These are phyloP conservation scores for Lepiota brunneoincarnata DNA, from an alignment of 768 basidiomycete genomes.

Conservation along the genomic window DNA sequence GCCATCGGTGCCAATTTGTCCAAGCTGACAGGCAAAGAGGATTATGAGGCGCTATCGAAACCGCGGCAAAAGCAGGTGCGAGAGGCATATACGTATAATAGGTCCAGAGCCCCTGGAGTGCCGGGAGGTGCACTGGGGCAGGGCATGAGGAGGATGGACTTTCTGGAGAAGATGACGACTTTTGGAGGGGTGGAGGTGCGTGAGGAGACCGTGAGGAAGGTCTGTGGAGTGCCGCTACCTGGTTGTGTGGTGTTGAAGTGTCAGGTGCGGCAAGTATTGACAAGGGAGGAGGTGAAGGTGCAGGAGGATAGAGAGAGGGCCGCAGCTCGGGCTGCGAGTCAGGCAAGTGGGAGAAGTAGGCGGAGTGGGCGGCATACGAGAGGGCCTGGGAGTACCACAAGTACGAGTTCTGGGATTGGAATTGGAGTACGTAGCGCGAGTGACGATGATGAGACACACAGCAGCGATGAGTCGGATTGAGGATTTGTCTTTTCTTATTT, in stretches of 20 bases:
- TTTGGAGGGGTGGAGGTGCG: constrained; percentile 61
- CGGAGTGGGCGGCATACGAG: constrained; percentile 18
- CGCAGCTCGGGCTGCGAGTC: constrained; percentile 12
- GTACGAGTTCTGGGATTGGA: constrained; percentile 2
- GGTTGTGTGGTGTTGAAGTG: constrained; percentile 60
- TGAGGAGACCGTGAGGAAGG: constrained; percentile 38
- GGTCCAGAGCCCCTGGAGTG: constrained; percentile 58
- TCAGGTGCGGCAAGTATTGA: constrained; percentile 42
- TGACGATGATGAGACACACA: constrained; percentile 4
- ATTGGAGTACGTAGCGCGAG: constrained; percentile 4
- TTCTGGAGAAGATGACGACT: constrained; percentile 52
- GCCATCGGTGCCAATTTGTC: constrained; percentile 47
- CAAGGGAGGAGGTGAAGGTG: constrained; percentile 47
- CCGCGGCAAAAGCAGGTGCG: constrained; percentile 40
- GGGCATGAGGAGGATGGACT: constrained; percentile 67
- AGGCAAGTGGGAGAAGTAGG: constrained; percentile 17
- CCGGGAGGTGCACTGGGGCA: constrained; percentile 68
- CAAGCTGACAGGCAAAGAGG: constrained; percentile 45
- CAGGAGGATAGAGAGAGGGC: constrained; percentile 36
- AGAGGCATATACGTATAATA: constrained; percentile 60
- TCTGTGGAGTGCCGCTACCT: constrained; percentile 52
- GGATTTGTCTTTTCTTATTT: too few species aligned
- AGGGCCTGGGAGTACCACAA: background rate
- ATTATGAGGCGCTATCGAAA: constrained; percentile 43
- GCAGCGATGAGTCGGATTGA: background rate